Percentiles rank a stretch among this genome's conserved stretches.
Evolutionary conservation across 179 eudicot genomes (phyloP).

Genomic region (Silene vulgaris): DNA sequence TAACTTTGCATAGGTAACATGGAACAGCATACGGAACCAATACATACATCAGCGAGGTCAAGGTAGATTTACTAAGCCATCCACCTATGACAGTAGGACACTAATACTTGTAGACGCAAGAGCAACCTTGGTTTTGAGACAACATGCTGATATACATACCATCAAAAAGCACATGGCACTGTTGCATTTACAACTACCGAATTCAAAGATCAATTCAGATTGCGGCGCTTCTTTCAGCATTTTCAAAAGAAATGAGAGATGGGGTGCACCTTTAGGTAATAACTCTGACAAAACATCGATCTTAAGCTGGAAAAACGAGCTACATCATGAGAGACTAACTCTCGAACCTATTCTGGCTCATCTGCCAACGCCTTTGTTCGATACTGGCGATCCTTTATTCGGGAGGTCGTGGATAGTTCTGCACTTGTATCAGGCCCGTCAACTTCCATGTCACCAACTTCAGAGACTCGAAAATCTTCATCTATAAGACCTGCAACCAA

Average conservation of each 20-base stretch:
- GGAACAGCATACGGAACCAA: neutral
- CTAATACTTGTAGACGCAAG: neutral
- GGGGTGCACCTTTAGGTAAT: constrained; percentile 6
- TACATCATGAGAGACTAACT: neutral
- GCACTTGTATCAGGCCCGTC: constrained; percentile 30
- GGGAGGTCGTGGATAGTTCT: constrained; percentile 11
- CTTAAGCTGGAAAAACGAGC: neutral
- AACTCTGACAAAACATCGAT: neutral
- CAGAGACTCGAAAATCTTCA: constrained; percentile 25
- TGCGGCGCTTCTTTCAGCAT: neutral
- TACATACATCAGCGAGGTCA: neutral
- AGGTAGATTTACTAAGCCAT: neutral
- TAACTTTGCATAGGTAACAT: too few species aligned
- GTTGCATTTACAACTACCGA: too few species aligned
- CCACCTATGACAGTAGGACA: neutral
- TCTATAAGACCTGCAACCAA: constrained; percentile 27
- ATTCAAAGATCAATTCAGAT: neutral
- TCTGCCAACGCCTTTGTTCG: constrained; percentile 32
- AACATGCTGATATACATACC: too few species aligned
- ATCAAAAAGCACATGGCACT: too few species aligned
- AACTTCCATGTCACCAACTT: constrained; percentile 32
- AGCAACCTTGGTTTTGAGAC: neutral
- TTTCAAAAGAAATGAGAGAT: neutral
- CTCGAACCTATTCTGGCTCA: constrained; percentile 17
- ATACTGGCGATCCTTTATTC: constrained; percentile 34